Conservation (phyloP, 2,329 filamentous ascomycete genomes). For the Fusarium lateritium region DNA sequence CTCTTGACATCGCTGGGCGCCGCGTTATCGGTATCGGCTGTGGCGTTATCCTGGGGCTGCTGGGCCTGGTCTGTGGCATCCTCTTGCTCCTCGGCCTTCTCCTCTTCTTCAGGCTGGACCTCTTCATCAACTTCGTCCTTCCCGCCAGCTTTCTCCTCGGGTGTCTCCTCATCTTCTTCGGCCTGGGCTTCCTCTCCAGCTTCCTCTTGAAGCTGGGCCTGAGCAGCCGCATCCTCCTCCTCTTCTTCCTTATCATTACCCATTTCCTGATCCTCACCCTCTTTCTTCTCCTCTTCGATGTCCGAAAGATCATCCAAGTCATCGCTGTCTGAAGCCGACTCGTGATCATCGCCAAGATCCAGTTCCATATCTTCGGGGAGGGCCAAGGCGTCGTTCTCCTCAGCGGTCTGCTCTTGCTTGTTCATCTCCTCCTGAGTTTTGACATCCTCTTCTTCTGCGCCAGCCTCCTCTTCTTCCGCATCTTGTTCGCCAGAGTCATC, state of each 20-base stretch:
- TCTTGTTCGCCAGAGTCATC: slow-evolving; percentile 62
- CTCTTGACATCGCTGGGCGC: slow-evolving; percentile 75
- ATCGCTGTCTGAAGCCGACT: slow-evolving; percentile 69
- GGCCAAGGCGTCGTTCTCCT: slow-evolving; percentile 86
- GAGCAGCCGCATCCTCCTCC: slow-evolving; percentile 56
- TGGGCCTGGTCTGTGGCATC: slow-evolving; percentile 61
- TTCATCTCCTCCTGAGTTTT: slow-evolving; percentile 70
- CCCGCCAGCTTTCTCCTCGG: slow-evolving; percentile 59
- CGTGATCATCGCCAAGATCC: slow-evolving; percentile 80
- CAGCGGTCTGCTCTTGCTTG: slow-evolving; percentile 79
- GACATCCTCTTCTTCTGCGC: slow-evolving; percentile 71
- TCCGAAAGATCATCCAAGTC: slow-evolving; percentile 72
- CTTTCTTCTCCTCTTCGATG: slow-evolving; percentile 62
- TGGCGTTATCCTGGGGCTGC: slow-evolving; percentile 62
- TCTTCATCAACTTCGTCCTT: slow-evolving; percentile 65
- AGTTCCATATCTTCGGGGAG: slow-evolving; percentile 92
- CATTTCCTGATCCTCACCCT: slow-evolving; percentile 59
- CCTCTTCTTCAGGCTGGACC: slow-evolving; percentile 62
- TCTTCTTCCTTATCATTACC: slow-evolving; percentile 54
- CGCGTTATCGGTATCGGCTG: slow-evolving; percentile 72
- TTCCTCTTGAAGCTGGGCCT: slow-evolving; percentile 57
- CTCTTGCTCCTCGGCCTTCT: slow-evolving; percentile 68
- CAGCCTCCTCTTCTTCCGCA: slow-evolving; percentile 74
- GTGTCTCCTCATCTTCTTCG: slow-evolving; percentile 67
- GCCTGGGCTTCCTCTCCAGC: slow-evolving; percentile 68